These are phyloP conservation scores for Myriosclerotinia curreyana DNA, from an alignment of 2,329 filamentous ascomycete species.

Conservation along the genomic window DNA sequence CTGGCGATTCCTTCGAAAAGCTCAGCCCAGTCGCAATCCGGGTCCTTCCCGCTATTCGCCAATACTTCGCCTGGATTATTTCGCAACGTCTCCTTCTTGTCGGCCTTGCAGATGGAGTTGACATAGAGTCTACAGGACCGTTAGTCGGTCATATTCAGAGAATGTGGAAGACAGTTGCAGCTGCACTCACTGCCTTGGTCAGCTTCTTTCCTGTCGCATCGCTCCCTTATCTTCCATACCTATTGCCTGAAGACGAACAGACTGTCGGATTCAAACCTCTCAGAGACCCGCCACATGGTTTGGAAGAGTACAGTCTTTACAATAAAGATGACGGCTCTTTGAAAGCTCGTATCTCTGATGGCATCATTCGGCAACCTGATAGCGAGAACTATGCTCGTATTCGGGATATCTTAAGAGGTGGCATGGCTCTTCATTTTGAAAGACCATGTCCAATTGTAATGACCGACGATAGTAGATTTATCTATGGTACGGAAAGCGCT, in stretches of 20 bases:
- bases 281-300: conserved; percentile 44
- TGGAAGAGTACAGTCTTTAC: conserved; percentile 47
- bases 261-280: conserved; percentile 64
- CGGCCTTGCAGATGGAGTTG: conserved; percentile 18
- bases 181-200: conserved; percentile 56
- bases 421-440: conserved; percentile 54
- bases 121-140: conserved; percentile 44
- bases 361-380: conserved; percentile 53
- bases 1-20: conserved; percentile 44
- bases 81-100: conserved; percentile 53
- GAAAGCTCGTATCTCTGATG: conserved; percentile 50
- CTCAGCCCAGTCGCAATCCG: conserved; percentile 58
- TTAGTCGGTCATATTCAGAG: conserved; percentile 54
- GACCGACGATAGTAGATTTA: conserved; percentile 47
- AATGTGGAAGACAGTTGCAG: conserved; percentile 65
- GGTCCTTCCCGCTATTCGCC: conserved; percentile 60
- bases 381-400: conserved; percentile 66
- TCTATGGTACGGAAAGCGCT: conserved; percentile 40
- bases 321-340: conserved; percentile 40
- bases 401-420: conserved; percentile 60
- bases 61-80: conserved; percentile 67
- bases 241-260: conserved; percentile 66
- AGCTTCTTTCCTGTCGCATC: conserved; percentile 56
- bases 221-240: conserved; percentile 56
- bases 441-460: conserved; percentile 42